These are phyloP conservation scores for Lactarius quietus DNA, from an alignment of 768 basidiomycete genomes.

Conservation along the genomic window DNA sequence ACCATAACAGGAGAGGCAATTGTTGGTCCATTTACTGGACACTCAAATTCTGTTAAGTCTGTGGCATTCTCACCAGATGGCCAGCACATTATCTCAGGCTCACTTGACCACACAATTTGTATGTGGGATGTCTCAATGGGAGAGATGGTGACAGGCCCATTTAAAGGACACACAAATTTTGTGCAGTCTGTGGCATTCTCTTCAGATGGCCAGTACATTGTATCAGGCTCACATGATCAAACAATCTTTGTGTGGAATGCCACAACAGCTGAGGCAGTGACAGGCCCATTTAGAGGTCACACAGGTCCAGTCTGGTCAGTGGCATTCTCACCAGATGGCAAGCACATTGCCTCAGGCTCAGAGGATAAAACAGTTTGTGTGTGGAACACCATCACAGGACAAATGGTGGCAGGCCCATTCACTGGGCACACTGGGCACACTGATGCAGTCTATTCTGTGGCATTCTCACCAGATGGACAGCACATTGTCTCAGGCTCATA, in stretches of 20 bases:
- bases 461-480: not conserved
- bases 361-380: conserved; percentile 1
- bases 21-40: too few relatives aligned
- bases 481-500: not conserved
- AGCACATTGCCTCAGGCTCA: conserved; percentile 27
- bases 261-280: not conserved
- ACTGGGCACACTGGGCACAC: not conserved
- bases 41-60: not conserved
- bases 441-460: not conserved
- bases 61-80: not conserved
- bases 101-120: not conserved
- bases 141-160: not conserved
- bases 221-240: not conserved
- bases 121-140: not conserved
- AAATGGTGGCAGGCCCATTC: not conserved
- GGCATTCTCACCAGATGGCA: conserved; percentile 1
- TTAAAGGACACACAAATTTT: not conserved
- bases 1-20: too few relatives aligned
- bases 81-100: not conserved
- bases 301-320: not conserved
- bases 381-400: conserved; percentile 5
- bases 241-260: not conserved
- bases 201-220: conserved; percentile 14
- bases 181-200: not conserved
- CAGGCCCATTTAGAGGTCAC: not conserved